Evolutionary conservation across 2,329 filamentous ascomycete species (phyloP), one percentile per base, ranked within the genome.

Genomic region (Fusarium pseudograminearum): DNA sequence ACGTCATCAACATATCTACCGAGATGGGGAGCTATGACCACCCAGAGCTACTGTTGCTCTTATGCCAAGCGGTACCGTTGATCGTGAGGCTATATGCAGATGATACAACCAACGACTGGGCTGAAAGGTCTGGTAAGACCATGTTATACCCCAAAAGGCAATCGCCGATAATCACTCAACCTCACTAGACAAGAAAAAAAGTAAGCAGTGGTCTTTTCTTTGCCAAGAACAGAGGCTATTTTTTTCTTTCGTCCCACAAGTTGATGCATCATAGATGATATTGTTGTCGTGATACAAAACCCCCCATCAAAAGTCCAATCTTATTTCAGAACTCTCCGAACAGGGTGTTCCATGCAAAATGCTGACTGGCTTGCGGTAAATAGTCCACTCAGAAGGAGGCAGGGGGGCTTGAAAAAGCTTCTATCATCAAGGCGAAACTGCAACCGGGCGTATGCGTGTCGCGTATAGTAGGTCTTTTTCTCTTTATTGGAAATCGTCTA

Each of bases 301-400:
- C 31, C 18, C 20, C 14, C 31, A 12, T 38, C 10, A 5, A 26
- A 11, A 20, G 22, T 24, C n/a, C 36, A 5, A 38, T 54, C 47
- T 58, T 14, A 5, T 65, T 55, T 30, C 18, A 38, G 14, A 24
- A 33, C 47, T 48, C 26, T 36, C 28, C 41, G 22, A 26, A 44
- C 36, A 38, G 44, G 36, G 41, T 50, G 28, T 42, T 58, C 31
- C 56, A 42, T 47, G 33, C 18, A 28, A 26, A 44, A 46, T 63
- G 66, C 66, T 69, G 65, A 69, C 65, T 56, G 57, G 65, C 65
- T 69, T 63, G 65, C 48, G 22, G 34, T 45, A 46, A 11, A 47
- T n/a, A 50, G 22, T 22, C 47, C 47, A 50, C 18, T 24, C 14
- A 18, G 22, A 26, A 30, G 26, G 26, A 28, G 26, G 26, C 26